phyloP scores from a whole-genome alignment of 768 basidiomycete genomes.

The Agaricus subrufescens region DNA sequence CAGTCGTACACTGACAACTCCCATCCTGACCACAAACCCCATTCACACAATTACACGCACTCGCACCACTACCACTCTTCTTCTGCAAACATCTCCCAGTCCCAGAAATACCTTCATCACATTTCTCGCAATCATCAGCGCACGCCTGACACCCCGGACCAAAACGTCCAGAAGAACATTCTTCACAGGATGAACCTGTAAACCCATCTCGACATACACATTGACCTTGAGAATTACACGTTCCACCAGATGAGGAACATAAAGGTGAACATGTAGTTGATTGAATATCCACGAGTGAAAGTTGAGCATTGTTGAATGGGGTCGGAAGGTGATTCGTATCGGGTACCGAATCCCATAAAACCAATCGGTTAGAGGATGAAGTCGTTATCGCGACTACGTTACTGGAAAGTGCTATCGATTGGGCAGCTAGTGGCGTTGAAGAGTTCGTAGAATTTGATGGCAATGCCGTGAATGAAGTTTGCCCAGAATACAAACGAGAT shows the following conservation, averaged over 20 bases:
- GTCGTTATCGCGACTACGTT: conserved; percentile 67
- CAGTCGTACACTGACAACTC: conserved; percentile 69
- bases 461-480: conserved; percentile 53
- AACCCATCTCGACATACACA: conserved; percentile 72
- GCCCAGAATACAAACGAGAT: conserved; percentile 58
- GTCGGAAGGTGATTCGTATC: conserved; percentile 65
- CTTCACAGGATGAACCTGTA: conserved; percentile 70
- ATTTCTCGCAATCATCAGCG: conserved; percentile 57
- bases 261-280: conserved; percentile 68
- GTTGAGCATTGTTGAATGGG: conserved; percentile 28
- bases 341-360: conserved; percentile 78
- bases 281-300: conserved; percentile 65
- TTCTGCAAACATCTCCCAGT: conserved; percentile 65
- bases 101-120: conserved; percentile 75
- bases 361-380: conserved; percentile 53
- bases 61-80: neutral
- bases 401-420: conserved; percentile 60
- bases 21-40: conserved; percentile 67
- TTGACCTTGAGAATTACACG: conserved; percentile 61
- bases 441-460: conserved; percentile 38
- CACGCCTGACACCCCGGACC: conserved; percentile 67
- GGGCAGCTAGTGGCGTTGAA: conserved; percentile 46
- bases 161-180: conserved; percentile 64
- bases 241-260: conserved; percentile 57
- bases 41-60: conserved; percentile 69